phyloP scores from a whole-genome alignment of 148 eudicot genomes.

The Vaccinium darrowii region DNA sequence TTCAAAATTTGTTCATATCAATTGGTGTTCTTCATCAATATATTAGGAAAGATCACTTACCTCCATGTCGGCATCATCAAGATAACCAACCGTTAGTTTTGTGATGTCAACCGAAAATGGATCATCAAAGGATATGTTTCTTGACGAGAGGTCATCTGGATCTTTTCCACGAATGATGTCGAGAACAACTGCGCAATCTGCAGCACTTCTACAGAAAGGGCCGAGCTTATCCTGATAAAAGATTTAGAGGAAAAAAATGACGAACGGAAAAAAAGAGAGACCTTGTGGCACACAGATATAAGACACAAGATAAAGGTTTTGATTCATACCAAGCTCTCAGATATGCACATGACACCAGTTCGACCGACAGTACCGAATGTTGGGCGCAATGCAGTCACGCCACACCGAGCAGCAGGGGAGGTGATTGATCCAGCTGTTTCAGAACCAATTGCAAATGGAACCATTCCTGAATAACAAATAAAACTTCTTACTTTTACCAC shows the following conservation, averaged over 20 bases:
- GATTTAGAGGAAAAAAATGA: not conserved
- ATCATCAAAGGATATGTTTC: constrained; percentile 57
- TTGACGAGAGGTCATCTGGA: constrained; percentile 79
- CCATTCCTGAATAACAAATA: constrained; percentile 48
- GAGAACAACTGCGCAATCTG: constrained; percentile 69
- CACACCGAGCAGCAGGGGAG: constrained; percentile 88
- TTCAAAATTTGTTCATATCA: too few species aligned
- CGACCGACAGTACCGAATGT: constrained; percentile 86
- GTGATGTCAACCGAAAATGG: constrained; percentile 75
- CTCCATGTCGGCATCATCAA: constrained; percentile 88
- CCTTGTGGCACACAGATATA: not conserved
- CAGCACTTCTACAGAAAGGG: constrained; percentile 87
- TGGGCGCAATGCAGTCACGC: constrained; percentile 83
- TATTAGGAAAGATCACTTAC: constrained; percentile 24
- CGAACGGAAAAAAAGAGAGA: not conserved
- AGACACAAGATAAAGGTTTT: not conserved
- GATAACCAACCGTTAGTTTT: constrained; percentile 80
- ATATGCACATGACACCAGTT: constrained; percentile 88
- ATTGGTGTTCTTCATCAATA: too few species aligned
- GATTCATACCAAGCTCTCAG: constrained; percentile 73
- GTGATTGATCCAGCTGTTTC: constrained; percentile 90
- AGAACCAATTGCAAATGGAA: constrained; percentile 96
- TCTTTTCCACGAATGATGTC: constrained; percentile 78
- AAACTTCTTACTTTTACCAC: too few species aligned
- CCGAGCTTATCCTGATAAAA: constrained; percentile 85